Base-by-base conservation (phyloP, 805 yeast species). In the Candida tallmaniae region DNA sequence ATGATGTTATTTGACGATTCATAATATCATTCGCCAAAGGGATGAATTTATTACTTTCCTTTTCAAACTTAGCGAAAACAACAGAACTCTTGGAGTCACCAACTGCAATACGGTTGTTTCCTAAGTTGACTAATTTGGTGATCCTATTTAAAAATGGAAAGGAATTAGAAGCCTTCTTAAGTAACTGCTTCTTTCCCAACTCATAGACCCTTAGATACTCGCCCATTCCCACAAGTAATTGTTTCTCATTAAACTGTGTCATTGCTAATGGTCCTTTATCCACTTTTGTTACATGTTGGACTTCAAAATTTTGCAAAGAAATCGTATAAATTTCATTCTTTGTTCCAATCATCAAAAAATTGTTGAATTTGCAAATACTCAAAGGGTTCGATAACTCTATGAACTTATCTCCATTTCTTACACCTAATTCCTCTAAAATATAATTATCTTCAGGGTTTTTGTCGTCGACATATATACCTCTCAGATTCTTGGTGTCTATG, bases 71-170 rank as follows among this genome's bases (percentile, higher is more conserved):
- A 16, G 77, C 58, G 39, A 76, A 72, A 0, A 78, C 65, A 0
- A 83, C 70, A 3, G 95, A 81, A 38, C 79, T 75, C 28, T 73
- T 70, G 2, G 80, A 61, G 56, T 93, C 98, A 4, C 85, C 88
- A 9, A 81, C 74, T 4, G 76, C 77, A 1, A 88, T 54, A 26
- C 90, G 60, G 25, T 57, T 54, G 27, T 65, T 60, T 1, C 83
- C 83, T 32, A 73, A 70, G 29, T 76, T 65, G 4, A 44, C 30
- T 3, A 90, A 24, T n/a, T 70, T 66, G 10, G 74, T 73, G 12
- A 87, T 77, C 29, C 66, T 66, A 3, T 67, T 62, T 15, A 62
- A 31, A 10, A 70, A 52, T 1, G 73, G 64, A 6, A 83, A 44
- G 4, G 48, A 54, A 2, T 73, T 52, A 5, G 78, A 72, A 0